Evolutionary conservation across 1,139 yeast species (phyloP).

Genomic region (Hansenula lynferdii): DNA sequence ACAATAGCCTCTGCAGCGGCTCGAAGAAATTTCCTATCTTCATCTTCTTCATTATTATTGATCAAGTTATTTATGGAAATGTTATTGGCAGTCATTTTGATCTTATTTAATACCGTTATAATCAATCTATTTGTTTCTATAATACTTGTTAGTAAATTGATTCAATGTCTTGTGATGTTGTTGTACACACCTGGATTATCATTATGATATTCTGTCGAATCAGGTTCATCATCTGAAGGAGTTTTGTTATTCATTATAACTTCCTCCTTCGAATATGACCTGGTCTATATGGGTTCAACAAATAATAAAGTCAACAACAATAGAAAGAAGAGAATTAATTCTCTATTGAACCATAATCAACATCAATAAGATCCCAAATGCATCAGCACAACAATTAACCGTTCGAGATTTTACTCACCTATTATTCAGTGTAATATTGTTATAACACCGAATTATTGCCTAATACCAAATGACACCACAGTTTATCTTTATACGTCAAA

Average conservation of each 20-base stretch:
- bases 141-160: neutral
- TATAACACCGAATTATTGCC: neutral
- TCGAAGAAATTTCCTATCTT: slow-evolving; percentile 22
- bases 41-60: slow-evolving; percentile 15
- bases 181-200: neutral
- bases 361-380: no score
- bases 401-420: no score
- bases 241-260: no score
- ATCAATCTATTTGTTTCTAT: slow-evolving; percentile 2
- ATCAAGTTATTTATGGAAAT: slow-evolving; percentile 6
- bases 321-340: no score
- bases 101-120: slow-evolving; percentile 1
- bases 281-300: no score
- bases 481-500: neutral
- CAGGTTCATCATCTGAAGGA: no score
- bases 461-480: neutral
- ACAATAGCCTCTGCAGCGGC: slow-evolving; percentile 26
- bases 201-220: neutral
- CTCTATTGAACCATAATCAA: no score
- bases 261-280: no score
- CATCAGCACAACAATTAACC: no score
- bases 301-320: no score
- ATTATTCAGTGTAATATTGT: no score
- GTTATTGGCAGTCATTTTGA: slow-evolving; percentile 5
- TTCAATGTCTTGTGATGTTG: neutral